Conservation (phyloP, 345 rosid species). For the Camelina laxa region DNA sequence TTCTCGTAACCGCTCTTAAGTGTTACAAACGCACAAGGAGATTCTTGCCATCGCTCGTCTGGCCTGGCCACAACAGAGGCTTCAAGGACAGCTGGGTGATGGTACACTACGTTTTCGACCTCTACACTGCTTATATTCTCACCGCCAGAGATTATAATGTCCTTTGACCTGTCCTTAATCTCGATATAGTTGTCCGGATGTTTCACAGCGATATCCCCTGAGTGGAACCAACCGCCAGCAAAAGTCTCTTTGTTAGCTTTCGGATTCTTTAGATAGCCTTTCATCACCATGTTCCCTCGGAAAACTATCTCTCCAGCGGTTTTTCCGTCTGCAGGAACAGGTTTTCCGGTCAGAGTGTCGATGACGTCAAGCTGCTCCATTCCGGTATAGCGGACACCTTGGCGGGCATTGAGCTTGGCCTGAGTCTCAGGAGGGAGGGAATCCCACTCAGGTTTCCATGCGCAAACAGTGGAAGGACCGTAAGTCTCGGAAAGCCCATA, state of each 20-base stretch:
- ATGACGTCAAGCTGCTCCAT: slow-evolving; percentile 79
- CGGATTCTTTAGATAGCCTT: slow-evolving; percentile 86
- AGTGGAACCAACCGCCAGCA: slow-evolving; percentile 90
- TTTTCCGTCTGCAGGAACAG: slow-evolving; percentile 83
- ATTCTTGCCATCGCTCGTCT: slow-evolving; percentile 85
- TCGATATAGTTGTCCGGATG: slow-evolving; percentile 86
- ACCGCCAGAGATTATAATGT: slow-evolving; percentile 90
- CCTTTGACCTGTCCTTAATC: slow-evolving; percentile 90
- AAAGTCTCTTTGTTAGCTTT: slow-evolving; percentile 77
- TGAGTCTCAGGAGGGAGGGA: slow-evolving; percentile 66
- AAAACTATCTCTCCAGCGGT: slow-evolving; percentile 85
- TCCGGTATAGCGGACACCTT: slow-evolving; percentile 75
- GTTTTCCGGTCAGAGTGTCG: slow-evolving; percentile 60
- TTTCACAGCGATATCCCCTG: slow-evolving; percentile 87
- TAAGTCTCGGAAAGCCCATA: slow-evolving; percentile 94
- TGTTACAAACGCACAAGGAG: slow-evolving; percentile 89
- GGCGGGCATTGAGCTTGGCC: slow-evolving; percentile 90
- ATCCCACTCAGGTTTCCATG: slow-evolving; percentile 96
- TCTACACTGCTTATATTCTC: slow-evolving; percentile 94
- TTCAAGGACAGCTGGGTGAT: slow-evolving; percentile 80
- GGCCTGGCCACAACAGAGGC: slow-evolving; percentile 88
- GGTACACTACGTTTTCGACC: slow-evolving; percentile 69
- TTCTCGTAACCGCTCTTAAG: slow-evolving; percentile 58
- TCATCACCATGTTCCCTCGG: slow-evolving; percentile 83
- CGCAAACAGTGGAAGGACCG: slow-evolving; percentile 85